phyloP scores from a whole-genome alignment of 805 yeast genomes.

The Barnettozyma sucrosica region DNA sequence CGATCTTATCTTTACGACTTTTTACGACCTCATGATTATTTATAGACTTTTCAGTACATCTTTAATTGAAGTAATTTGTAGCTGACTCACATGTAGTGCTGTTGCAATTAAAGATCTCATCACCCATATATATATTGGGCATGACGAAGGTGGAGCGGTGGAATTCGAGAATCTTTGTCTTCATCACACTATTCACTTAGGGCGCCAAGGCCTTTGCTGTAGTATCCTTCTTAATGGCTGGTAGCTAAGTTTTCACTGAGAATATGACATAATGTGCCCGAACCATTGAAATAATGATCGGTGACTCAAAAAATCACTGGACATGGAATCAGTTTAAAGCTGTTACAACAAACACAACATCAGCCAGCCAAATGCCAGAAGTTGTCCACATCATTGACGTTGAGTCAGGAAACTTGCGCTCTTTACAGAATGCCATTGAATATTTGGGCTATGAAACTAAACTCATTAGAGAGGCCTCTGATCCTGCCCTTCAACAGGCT shows the following conservation, averaged over 20 bases:
- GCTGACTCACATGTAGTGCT: background rate
- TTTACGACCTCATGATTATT: background rate
- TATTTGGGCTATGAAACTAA: conserved; percentile 64
- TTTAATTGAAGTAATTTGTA: background rate
- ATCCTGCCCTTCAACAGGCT: conserved; percentile 45
- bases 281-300: background rate
- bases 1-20: background rate
- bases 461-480: conserved; percentile 53
- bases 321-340: background rate
- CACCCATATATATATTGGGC: no score
- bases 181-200: no score
- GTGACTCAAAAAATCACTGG: background rate
- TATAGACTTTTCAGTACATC: background rate
- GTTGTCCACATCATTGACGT: conserved; percentile 73
- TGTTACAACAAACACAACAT: background rate
- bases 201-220: no score
- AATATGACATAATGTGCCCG: background rate
- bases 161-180: no score
- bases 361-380: conserved; percentile 18
- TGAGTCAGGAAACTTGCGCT: conserved; percentile 89
- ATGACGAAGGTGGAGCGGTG: no score
- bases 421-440: conserved; percentile 81
- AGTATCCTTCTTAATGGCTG: no score
- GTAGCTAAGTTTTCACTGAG: no score
- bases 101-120: no score